A percentile compares a stretch with the other conserved stretches of the same genome.
Evolutionary conservation across 495 filamentous ascomycete genomes (phyloP).

Genomic region (Podospora fimiseda): DNA sequence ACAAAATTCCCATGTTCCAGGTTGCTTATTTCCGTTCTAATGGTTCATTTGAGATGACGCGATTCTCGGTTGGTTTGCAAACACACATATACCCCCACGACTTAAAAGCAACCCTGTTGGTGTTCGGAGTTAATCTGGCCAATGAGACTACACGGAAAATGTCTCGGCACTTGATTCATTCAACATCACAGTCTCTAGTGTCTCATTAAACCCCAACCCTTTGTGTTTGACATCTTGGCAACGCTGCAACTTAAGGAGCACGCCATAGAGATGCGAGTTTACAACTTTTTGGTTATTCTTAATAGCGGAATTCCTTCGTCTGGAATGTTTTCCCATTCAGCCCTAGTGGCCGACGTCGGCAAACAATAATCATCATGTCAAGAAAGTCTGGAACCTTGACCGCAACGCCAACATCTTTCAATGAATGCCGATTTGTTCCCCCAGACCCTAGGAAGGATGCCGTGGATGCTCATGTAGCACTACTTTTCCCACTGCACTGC

Average conservation of each 20-base stretch:
- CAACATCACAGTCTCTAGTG: too few species aligned
- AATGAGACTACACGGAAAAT: not conserved
- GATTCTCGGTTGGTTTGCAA: not conserved
- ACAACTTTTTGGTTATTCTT: not conserved
- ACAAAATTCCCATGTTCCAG: not conserved
- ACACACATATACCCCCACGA: not conserved
- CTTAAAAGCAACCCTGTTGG: not conserved
- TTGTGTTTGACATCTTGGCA: not conserved
- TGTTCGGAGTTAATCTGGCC: not conserved
- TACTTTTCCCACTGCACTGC: not conserved
- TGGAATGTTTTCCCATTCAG: not conserved
- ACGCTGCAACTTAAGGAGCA: not conserved
- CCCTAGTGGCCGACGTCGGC: not conserved
- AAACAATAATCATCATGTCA: not conserved
- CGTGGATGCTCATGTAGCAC: too few species aligned
- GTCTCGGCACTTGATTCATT: not conserved
- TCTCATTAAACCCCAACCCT: too few species aligned
- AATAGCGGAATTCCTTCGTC: not conserved
- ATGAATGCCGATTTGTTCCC: not conserved
- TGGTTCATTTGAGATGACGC: not conserved
- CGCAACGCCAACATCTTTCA: too few species aligned
- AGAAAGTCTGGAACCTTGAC: not conserved
- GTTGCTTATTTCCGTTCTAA: not conserved
- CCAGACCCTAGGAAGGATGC: too few species aligned
- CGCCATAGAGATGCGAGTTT: not conserved